A percentile compares a stretch with the other conserved stretches of the same genome.
Evolutionary conservation across 1,139 yeast genomes (phyloP).

Genomic region (Arxiozyma telluris): DNA sequence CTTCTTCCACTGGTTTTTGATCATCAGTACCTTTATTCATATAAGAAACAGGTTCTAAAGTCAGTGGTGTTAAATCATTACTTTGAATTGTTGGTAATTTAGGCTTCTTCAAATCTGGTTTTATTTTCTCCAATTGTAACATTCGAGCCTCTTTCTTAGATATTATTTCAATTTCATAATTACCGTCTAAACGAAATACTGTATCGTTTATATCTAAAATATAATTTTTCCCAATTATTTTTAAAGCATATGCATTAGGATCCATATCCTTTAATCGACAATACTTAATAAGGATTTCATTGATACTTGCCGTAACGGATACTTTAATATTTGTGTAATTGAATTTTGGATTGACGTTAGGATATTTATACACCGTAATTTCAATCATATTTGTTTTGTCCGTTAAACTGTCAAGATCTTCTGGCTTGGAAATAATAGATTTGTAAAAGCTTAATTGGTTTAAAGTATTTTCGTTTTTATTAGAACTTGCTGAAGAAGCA

Average conservation of each 20-base stretch:
- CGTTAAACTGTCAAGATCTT: constrained; percentile 16
- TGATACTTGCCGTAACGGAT: constrained; percentile 29
- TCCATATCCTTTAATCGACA: constrained; percentile 29
- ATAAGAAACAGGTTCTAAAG: constrained; percentile 22
- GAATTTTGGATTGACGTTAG: constrained; percentile 24
- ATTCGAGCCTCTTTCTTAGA: constrained; percentile 28
- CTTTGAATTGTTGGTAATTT: constrained; percentile 29
- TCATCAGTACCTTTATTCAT: constrained; percentile 10
- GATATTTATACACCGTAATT: constrained; percentile 30
- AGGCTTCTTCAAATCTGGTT: constrained; percentile 22
- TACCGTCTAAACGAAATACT: constrained; percentile 32
- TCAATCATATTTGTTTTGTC: constrained; percentile 20
- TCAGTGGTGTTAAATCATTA: constrained; percentile 28
- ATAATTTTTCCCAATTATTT: constrained; percentile 25
- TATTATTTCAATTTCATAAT: constrained; percentile 24
- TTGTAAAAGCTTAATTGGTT: constrained; percentile 32
- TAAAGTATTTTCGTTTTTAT: constrained; percentile 11
- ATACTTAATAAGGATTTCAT: constrained; percentile 30
- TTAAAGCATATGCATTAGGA: constrained; percentile 30
- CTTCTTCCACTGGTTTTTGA: constrained; percentile 1
- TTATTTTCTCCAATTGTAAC: constrained; percentile 22
- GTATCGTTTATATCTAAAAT: constrained; percentile 32
- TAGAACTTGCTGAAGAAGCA: constrained; percentile 2
- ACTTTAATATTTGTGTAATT: constrained; percentile 27
- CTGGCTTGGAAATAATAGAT: constrained; percentile 28